Percentiles rank a stretch among this genome's conserved stretches.
phyloP scores from a whole-genome alignment of 345 rosid genomes.

The Sonneratia caseolaris region DNA sequence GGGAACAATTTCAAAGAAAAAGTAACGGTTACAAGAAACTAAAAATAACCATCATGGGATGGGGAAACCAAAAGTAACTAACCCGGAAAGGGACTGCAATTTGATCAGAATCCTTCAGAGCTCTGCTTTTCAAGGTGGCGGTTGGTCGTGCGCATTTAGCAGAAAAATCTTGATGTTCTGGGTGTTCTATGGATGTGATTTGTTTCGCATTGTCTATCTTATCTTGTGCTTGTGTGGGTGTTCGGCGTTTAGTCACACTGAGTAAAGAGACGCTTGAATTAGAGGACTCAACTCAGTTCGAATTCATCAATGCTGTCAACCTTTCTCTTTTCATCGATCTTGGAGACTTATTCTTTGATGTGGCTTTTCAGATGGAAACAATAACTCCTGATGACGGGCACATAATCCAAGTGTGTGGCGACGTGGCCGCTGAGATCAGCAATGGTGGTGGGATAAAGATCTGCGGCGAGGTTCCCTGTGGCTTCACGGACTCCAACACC shows the following conservation, averaged over 20 bases:
- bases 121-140: neutral
- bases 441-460: constrained; percentile 23
- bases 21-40: too few relatives aligned
- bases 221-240: neutral
- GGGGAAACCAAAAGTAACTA: too few relatives aligned
- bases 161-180: too few relatives aligned
- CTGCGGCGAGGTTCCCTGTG: constrained; percentile 48
- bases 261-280: too few relatives aligned
- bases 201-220: neutral
- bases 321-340: neutral
- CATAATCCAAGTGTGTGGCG: constrained; percentile 37
- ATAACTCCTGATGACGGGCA: constrained; percentile 27
- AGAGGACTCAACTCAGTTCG: too few relatives aligned
- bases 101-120: neutral
- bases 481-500: constrained; percentile 38
- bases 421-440: constrained; percentile 20
- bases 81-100: too few relatives aligned
- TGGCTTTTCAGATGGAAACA: constrained; percentile 36
- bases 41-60: too few relatives aligned
- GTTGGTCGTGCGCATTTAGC: too few relatives aligned
- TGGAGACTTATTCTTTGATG: neutral
- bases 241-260: neutral
- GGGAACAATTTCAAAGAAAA: too few relatives aligned
- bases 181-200: neutral
- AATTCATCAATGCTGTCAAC: neutral